Conservation (phyloP, 805 yeast species). For the Zygosaccharomyces bailii region DNA sequence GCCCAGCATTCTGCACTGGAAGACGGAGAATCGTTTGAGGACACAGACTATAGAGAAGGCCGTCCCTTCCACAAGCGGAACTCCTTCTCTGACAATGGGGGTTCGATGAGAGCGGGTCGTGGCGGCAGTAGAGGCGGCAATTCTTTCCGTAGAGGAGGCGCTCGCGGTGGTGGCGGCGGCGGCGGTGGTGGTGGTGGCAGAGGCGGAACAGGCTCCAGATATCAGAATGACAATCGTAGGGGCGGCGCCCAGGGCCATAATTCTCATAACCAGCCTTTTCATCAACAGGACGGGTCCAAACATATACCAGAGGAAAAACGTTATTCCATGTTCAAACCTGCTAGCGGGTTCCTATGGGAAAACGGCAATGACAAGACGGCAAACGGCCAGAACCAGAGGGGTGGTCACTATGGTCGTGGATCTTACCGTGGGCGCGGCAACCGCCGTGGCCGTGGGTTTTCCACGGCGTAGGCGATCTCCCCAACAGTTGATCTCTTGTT, state of each 20-base stretch:
- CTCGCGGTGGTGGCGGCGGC: constrained; percentile 5
- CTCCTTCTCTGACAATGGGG: constrained; percentile 9
- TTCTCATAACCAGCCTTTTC: constrained; percentile 7
- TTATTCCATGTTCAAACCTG: constrained; percentile 34
- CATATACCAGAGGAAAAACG: constrained; percentile 17
- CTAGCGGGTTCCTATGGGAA: constrained; percentile 31
- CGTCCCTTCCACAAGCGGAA: constrained; percentile 7
- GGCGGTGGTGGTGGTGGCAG: constrained; percentile 19
- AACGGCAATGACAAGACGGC: constrained; percentile 14
- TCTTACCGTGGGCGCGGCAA: constrained; percentile 9
- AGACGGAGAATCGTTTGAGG: background rate
- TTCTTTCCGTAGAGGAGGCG: constrained; percentile 24
- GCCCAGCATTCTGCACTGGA: background rate
- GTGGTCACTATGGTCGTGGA: constrained; percentile 15
- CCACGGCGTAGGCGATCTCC: background rate
- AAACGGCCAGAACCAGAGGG: constrained; percentile 18
- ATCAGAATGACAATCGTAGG: constrained; percentile 6
- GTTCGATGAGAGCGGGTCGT: constrained; percentile 15
- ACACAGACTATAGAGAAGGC: background rate
- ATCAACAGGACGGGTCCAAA: constrained; percentile 9
- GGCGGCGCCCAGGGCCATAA: constrained; percentile 2
- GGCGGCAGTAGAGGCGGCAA: constrained; percentile 17
- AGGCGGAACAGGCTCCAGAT: constrained; percentile 14
- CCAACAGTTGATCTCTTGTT: background rate
- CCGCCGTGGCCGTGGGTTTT: constrained; percentile 12